Conservation (phyloP, 78 protist genomes). For the Dictyostelium purpureum region DNA sequence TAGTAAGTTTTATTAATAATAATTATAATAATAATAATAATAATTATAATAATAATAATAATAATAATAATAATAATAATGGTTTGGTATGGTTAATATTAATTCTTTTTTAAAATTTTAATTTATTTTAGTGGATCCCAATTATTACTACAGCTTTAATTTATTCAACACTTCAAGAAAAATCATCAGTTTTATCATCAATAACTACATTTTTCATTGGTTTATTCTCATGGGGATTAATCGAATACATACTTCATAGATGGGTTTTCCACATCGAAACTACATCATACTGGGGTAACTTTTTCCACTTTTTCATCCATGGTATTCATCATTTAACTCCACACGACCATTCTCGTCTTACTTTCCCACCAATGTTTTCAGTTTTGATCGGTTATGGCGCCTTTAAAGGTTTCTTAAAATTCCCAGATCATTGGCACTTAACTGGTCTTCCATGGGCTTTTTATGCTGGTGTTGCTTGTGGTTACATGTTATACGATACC, state of each 20-base stretch:
- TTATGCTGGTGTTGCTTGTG: constrained; percentile 68
- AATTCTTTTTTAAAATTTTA: too few species aligned
- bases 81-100: too few species aligned
- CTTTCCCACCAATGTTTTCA: constrained; percentile 83
- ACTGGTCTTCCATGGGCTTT: constrained; percentile 66
- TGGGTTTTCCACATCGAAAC: constrained; percentile 79
- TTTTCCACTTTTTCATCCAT: constrained; percentile 89
- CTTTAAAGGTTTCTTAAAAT: constrained; percentile 2
- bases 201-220: constrained; percentile 47
- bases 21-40: background rate
- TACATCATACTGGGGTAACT: constrained; percentile 69
- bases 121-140: constrained; percentile 66
- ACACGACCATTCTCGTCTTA: constrained; percentile 81
- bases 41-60: too few species aligned
- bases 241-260: constrained; percentile 89
- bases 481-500: constrained; percentile 77
- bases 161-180: constrained; percentile 22
- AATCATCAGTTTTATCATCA: constrained; percentile 43
- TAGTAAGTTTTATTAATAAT: constrained; percentile 6
- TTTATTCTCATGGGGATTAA: constrained; percentile 71
- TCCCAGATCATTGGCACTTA: constrained; percentile 11
- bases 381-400: constrained; percentile 42
- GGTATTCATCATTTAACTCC: constrained; percentile 93
- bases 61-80: too few species aligned
- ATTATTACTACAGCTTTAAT: constrained; percentile 37